Conservation (phyloP, 1,284 basidiomycete genomes). For the Calocybe gambosa region DNA sequence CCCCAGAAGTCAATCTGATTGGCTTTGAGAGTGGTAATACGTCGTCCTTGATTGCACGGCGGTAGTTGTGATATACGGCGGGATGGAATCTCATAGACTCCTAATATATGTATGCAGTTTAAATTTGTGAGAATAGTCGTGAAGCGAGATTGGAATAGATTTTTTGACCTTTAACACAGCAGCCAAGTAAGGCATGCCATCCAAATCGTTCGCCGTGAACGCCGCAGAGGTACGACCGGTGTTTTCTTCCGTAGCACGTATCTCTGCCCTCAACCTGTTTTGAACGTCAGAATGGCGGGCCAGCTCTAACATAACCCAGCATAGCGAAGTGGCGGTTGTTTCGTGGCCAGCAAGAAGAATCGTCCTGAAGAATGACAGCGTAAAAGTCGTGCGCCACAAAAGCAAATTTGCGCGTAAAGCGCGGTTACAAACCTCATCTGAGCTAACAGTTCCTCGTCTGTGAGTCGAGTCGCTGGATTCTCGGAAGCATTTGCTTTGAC, state of each 20-base stretch:
- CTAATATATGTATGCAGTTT: slow-evolving; percentile 20
- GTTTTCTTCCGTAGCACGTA: slow-evolving; percentile 27
- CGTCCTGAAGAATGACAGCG: slow-evolving; percentile 23
- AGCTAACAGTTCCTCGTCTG: slow-evolving; percentile 36
- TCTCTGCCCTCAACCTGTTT: slow-evolving; percentile 32
- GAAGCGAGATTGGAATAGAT: not conserved
- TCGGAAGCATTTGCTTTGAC: slow-evolving; percentile 41
- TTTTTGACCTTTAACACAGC: slow-evolving; percentile 39
- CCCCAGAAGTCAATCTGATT: slow-evolving; percentile 26
- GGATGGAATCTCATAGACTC: slow-evolving; percentile 43
- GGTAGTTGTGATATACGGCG: slow-evolving; percentile 36
- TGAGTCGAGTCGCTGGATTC: slow-evolving; percentile 29
- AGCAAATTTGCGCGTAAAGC: not conserved
- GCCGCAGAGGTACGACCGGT: slow-evolving; percentile 31
- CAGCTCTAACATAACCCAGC: slow-evolving; percentile 38
- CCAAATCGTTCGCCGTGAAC: slow-evolving; percentile 35
- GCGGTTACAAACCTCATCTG: slow-evolving; percentile 32
- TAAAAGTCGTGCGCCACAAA: not conserved
- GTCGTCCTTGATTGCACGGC: slow-evolving; percentile 33
- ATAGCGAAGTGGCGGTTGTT: slow-evolving; percentile 35
- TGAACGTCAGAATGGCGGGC: slow-evolving; percentile 32
- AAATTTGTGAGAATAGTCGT: not conserved
- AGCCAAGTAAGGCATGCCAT: slow-evolving; percentile 36
- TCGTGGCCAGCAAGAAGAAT: slow-evolving; percentile 39
- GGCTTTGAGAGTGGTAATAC: slow-evolving; percentile 33